Evolutionary conservation across 1,139 yeast species (phyloP).

Genomic region (Pichia sp.): DNA sequence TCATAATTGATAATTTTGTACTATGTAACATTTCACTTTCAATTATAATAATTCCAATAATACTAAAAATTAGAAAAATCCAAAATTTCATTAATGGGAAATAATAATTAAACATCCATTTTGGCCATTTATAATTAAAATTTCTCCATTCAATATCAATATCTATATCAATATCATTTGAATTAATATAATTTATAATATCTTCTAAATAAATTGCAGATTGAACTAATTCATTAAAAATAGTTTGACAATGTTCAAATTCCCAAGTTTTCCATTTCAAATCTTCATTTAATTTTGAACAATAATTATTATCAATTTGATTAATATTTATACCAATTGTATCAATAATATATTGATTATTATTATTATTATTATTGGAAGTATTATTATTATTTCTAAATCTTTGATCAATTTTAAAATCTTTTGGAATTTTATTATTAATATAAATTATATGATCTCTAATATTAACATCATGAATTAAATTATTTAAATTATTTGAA

Average conservation of each 20-base stretch:
- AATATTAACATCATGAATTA: conserved; percentile 16
- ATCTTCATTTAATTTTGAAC: conserved; percentile 30
- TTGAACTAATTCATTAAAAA: conserved; percentile 34
- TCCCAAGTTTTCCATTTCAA: conserved; percentile 38
- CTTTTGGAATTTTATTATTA: conserved; percentile 24
- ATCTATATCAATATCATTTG: neutral
- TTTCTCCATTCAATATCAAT: conserved; percentile 10
- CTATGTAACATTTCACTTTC: conserved; percentile 76
- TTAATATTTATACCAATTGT: conserved; percentile 12
- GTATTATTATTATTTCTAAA: conserved; percentile 7
- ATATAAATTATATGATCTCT: conserved; percentile 30
- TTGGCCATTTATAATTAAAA: conserved; percentile 3
- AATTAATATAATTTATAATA: conserved; percentile 25
- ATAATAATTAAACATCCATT: conserved; percentile 4
- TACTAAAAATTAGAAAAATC: conserved; percentile 35
- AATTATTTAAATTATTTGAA: conserved; percentile 7
- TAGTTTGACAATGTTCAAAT: conserved; percentile 39
- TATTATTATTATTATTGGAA: too few species aligned
- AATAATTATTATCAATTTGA: conserved; percentile 33
- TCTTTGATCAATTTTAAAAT: conserved; percentile 13
- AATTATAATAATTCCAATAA: conserved; percentile 49
- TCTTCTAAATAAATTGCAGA: conserved; percentile 40
- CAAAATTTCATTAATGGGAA: conserved; percentile 43
- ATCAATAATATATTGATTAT: conserved; percentile 4
- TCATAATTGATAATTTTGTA: conserved; percentile 56